Evolutionary conservation across 1,284 basidiomycete genomes (phyloP), one percentile per base, ranked within the genome.

Genomic region (Meira miltonrushii): DNA sequence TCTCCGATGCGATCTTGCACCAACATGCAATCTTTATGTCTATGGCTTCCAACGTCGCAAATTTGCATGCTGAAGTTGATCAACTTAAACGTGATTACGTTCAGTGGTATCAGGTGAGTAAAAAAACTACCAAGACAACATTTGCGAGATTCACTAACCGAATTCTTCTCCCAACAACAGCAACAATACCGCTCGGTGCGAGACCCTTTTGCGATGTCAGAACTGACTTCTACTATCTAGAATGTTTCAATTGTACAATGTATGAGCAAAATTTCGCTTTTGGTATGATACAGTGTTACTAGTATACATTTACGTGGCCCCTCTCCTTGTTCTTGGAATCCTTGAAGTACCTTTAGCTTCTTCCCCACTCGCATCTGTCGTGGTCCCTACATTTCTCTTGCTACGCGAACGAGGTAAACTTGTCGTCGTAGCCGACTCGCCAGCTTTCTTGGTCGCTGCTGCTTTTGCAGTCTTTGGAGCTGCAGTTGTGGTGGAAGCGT

Each of bases 1-100:
- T 78, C 44, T 63, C 65, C 12, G 68, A 77, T 44, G 65, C 66
- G 3, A 74, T 78, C 52, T 66, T 68, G 5, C 62, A 69, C 2
- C 76, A 78, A 53, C 74, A 78, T 48, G 58, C 65, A 11, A 65
- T 62, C 19, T 77, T 78, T 48, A 77, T 78, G 74, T 63, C 66
- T 9, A 48, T 78, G 28, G 75, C 76, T n/a, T 63, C 64, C 23
- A 61, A 74, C 46, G 72, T 78, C 13, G 73, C 73, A 1, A 61
- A 54, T 1, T 49, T 78, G 46, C 75, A 78, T 52, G 62, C 65
- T 1, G 74, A 78, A 53, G 67, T 78, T 19, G 73, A 78, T 2
- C 59, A 57, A 23, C 50, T 78, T 11, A 75, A 74, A 59, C 69
- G 63, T 53, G 73, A 77, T 46, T 78, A 75, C 55, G 61, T 66